Percentiles rank a stretch among this genome's conserved stretches.
Conservation (phyloP, 2,329 filamentous ascomycete genomes). For the Alternaria sp. region DNA sequence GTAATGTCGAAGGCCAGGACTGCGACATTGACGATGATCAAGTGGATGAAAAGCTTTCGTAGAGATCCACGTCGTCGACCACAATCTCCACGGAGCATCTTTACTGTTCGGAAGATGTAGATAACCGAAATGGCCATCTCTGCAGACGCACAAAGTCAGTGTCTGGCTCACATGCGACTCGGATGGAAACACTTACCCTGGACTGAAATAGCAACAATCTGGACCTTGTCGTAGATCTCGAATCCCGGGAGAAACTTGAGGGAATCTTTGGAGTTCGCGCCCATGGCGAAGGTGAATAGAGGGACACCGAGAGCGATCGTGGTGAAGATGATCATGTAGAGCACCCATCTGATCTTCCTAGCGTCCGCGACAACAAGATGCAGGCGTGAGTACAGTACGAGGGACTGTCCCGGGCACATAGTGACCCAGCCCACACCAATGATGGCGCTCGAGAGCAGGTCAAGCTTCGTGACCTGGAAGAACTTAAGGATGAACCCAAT, state of each 20-base stretch:
- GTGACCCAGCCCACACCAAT: slow-evolving; percentile 53
- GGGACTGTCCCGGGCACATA: slow-evolving; percentile 65
- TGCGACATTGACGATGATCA: slow-evolving; percentile 47
- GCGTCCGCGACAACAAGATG: slow-evolving; percentile 57
- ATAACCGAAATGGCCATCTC: slow-evolving; percentile 30
- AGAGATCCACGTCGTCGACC: background rate
- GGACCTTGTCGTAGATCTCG: slow-evolving; percentile 45
- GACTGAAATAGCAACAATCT: slow-evolving; percentile 44
- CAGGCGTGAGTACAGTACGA: slow-evolving; percentile 66
- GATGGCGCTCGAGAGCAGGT: slow-evolving; percentile 14
- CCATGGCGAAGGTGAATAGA: slow-evolving; percentile 59
- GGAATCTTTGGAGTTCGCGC: slow-evolving; percentile 50
- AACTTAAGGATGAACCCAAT: slow-evolving; percentile 54
- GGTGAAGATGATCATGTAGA: slow-evolving; percentile 63
- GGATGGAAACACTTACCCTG: slow-evolving; percentile 18
- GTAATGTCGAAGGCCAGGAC: slow-evolving; percentile 48
- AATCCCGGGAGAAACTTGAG: slow-evolving; percentile 35
- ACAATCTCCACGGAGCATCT: slow-evolving; percentile 10
- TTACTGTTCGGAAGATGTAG: slow-evolving; percentile 22
- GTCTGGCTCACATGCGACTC: background rate
- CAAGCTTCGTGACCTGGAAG: slow-evolving; percentile 27
- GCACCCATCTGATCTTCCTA: slow-evolving; percentile 53
- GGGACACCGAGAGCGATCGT: slow-evolving; percentile 44
- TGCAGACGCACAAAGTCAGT: background rate
- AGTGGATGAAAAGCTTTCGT: slow-evolving; percentile 20